phyloP scores from a whole-genome alignment of 352 stramenopile species.

The Detonula confervacea region DNA sequence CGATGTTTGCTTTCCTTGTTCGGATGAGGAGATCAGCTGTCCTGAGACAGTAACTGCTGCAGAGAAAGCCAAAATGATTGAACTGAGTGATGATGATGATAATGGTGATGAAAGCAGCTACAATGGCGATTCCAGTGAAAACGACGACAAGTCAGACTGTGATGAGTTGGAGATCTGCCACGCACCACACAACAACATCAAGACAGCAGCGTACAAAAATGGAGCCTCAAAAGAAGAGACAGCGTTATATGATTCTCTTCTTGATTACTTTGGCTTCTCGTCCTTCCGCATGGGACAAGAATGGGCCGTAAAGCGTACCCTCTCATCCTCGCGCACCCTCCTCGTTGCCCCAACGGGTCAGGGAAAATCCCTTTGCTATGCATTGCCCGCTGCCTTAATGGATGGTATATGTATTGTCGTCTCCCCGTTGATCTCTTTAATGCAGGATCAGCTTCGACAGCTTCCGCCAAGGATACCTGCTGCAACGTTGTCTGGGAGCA shows the following conservation, averaged over 20 bases:
- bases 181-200: not conserved
- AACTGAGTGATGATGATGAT: constrained; percentile 38
- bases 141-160: constrained; percentile 18
- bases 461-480: constrained; percentile 74
- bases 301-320: constrained; percentile 78
- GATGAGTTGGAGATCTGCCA: constrained; percentile 41
- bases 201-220: constrained; percentile 5
- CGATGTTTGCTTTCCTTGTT: constrained; percentile 24
- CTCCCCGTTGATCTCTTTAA: constrained; percentile 98
- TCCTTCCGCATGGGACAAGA: constrained; percentile 83
- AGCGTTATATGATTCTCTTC: constrained; percentile 42
- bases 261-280: constrained; percentile 73
- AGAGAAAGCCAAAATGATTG: constrained; percentile 39
- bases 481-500: constrained; percentile 71
- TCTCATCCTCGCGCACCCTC: constrained; percentile 78
- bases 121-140: constrained; percentile 42
- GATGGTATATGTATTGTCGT: constrained; percentile 98
- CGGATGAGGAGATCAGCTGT: constrained; percentile 18
- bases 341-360: constrained; percentile 96
- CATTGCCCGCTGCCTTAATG: constrained; percentile 90
- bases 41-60: not conserved
- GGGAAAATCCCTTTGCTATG: constrained; percentile 98
- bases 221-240: constrained; percentile 22
- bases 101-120: constrained; percentile 13
- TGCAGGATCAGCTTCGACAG: constrained; percentile 87